phyloP scores from a whole-genome alignment of 192 early-diverging fungal species.

The Irineochytrium annulatum region DNA sequence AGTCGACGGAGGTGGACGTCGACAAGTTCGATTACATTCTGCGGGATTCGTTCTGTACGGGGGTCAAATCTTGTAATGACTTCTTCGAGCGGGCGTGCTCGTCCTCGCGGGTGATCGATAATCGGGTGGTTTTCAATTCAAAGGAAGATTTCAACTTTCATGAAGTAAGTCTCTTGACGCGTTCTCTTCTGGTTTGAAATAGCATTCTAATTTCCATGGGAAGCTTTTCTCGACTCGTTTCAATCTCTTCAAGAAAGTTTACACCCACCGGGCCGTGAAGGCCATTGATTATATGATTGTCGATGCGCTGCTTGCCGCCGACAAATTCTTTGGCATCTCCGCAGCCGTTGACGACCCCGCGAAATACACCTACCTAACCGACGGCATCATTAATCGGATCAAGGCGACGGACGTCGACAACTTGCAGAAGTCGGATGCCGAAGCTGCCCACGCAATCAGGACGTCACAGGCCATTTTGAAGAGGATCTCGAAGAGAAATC shows the following conservation, averaged over 20 bases:
- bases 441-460: conserved; percentile 41
- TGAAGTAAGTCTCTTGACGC: conserved; percentile 45
- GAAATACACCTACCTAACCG: conserved; percentile 74
- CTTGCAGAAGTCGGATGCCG: no score
- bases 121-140: conserved; percentile 84
- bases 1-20: conserved; percentile 88
- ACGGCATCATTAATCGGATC: conserved; percentile 69
- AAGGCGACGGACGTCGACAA: no score
- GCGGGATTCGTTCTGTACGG: conserved; percentile 72
- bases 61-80: conserved; percentile 59
- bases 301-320: conserved; percentile 81
- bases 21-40: conserved; percentile 74
- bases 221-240: conserved; percentile 28
- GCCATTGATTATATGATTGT: conserved; percentile 81
- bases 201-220: background rate
- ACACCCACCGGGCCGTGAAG: conserved; percentile 78
- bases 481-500: conserved; percentile 70
- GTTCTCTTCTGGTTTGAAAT: no score
- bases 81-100: conserved; percentile 65
- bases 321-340: conserved; percentile 58
- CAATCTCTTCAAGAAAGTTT: conserved; percentile 59
- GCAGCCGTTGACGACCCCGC: conserved; percentile 56
- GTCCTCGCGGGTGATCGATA: conserved; percentile 78
- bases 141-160: conserved; percentile 89
- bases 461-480: conserved; percentile 66